Evolutionary conservation across 257 asterid genomes (phyloP).

Genomic region (Buddleja alternifolia): DNA sequence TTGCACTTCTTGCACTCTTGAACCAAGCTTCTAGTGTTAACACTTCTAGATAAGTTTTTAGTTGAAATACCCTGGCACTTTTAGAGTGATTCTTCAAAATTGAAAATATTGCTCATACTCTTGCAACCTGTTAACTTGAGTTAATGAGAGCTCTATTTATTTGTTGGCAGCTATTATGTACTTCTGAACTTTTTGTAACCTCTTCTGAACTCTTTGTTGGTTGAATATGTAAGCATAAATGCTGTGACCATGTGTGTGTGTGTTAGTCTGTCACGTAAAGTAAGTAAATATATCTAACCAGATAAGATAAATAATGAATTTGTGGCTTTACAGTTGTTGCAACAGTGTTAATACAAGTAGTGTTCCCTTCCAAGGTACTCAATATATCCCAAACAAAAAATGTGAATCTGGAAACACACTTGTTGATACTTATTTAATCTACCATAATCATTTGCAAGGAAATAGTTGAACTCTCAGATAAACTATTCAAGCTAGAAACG

Average conservation of each 20-base stretch:
- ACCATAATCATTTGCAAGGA: background rate
- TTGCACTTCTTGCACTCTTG: background rate
- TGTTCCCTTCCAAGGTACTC: background rate
- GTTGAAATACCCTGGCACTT: background rate
- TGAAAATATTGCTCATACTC: background rate
- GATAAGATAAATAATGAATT: too few species aligned
- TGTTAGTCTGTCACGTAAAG: too few species aligned
- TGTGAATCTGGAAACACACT: background rate
- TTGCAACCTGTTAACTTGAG: background rate
- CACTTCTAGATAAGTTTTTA: background rate
- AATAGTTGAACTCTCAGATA: background rate
- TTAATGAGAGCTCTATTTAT: background rate
- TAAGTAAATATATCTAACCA: too few species aligned
- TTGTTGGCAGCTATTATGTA: background rate
- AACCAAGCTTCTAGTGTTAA: background rate
- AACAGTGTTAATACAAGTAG: background rate
- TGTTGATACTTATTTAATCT: background rate
- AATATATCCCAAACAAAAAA: background rate
- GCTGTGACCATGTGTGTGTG: background rate
- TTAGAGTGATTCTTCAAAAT: background rate
- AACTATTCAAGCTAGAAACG: background rate
- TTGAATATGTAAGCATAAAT: too few species aligned
- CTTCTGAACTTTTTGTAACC: background rate
- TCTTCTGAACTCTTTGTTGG: background rate
- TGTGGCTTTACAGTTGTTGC: too few species aligned